Base-by-base conservation (phyloP, 768 basidiomycete genomes). In the Lyophyllum shimeji region DNA sequence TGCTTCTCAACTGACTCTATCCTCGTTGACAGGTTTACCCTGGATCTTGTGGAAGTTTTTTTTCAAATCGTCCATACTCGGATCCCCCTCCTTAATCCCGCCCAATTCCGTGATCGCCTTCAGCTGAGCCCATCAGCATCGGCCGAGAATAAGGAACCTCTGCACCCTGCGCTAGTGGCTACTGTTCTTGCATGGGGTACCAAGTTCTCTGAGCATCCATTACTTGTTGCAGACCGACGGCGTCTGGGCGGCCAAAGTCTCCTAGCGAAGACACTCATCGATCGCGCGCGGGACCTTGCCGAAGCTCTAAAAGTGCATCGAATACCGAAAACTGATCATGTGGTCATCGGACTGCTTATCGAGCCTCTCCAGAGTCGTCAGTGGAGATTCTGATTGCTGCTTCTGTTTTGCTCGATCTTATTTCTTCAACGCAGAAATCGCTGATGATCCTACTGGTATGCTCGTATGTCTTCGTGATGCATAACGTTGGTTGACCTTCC, bases 31-130 rank as follows among this genome's bases (percentile, higher is more conserved):
- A 97, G 95, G 72, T 91, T 98, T 65, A 89, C 93, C 2, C 83
- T 89, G 50, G 94, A 98, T 73, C 86, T 97, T 51, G 86, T 96
- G 65, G 93, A 97, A 72, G 93, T 95, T 44, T 98, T 88, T 74
- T 95, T 96, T 69, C 92, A 95, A 70, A 90, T 91, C 57, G 89
- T 92, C 39, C 93, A 95, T 71, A 88, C 90, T 23, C 86, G 95
- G 53, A 78, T 92, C 55, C 93, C 95, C 48, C 82, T 95, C 49
- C 84, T 95, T 69, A 90, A 93, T 73, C 91, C 92, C 55, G 74
- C 81, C 23, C 84, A 87, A 62, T 93, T 95, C 70, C 89, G 91
- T 55, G 79, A 78, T 42, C 86, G 87, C 17, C 80, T 95, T 53
- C 79, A 82, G 58, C 64, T 84, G 2, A 71, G 71, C 46, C 60